These are phyloP conservation scores for Monosporascus sp. DNA, from an alignment of 2,329 filamentous ascomycete genomes.

Conservation along the genomic window DNA sequence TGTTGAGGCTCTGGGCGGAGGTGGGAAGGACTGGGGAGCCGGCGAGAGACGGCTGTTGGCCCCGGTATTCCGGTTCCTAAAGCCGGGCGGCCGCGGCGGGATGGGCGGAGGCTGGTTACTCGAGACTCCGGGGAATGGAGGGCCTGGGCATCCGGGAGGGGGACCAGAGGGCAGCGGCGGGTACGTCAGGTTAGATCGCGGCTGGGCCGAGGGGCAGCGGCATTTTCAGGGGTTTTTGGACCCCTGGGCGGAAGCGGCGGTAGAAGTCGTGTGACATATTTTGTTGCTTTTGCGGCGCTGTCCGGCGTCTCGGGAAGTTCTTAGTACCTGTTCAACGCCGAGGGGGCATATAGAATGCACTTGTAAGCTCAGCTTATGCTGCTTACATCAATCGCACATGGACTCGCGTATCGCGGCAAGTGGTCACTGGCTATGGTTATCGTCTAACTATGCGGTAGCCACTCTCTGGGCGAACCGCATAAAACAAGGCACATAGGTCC, in stretches of 20 bases:
- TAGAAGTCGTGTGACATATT: conserved; percentile 7
- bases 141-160: conserved; percentile 5
- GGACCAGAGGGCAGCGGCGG: conserved; percentile 9
- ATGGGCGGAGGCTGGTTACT: conserved; percentile 8
- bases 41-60: background rate
- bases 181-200: conserved; percentile 3
- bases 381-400: too few relatives aligned
- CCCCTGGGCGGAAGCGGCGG: conserved; percentile 15
- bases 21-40: background rate
- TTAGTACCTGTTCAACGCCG: background rate
- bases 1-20: conserved; percentile 3
- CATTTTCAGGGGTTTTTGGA: conserved; percentile 6
- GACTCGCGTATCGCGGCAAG: too few relatives aligned
- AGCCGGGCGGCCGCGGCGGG: conserved; percentile 12
- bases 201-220: background rate
- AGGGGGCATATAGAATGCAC: too few relatives aligned
- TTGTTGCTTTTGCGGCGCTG: background rate
- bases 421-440: too few relatives aligned
- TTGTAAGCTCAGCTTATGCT: too few relatives aligned
- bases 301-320: background rate
- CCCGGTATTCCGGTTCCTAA: conserved; percentile 5
- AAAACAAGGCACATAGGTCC: too few relatives aligned
- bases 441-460: too few relatives aligned
- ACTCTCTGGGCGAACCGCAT: too few relatives aligned
- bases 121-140: background rate